These are phyloP conservation scores for Alternaria novae-zelandiae DNA, from an alignment of 2,329 filamentous ascomycete genomes.

Conservation along the genomic window DNA sequence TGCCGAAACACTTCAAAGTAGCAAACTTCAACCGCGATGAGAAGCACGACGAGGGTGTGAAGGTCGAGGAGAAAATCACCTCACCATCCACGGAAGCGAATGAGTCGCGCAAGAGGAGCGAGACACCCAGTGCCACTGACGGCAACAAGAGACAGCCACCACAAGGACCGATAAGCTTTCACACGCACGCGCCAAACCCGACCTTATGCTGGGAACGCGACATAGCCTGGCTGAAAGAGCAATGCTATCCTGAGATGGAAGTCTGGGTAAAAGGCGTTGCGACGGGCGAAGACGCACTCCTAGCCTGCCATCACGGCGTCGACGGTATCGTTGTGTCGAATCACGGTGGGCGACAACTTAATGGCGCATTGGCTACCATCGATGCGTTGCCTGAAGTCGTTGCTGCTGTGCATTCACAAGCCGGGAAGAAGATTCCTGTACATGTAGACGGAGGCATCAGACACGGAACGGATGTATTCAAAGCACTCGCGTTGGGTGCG, in stretches of 20 bases:
- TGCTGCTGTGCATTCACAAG: conserved; percentile 53
- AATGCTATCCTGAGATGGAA: conserved; percentile 31
- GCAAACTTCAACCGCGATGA: conserved; percentile 28
- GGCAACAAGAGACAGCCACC: conserved; percentile 9
- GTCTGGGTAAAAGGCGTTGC: conserved; percentile 55
- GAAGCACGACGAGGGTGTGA: not conserved
- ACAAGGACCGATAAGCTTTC: conserved; percentile 21
- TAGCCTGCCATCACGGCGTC: conserved; percentile 51
- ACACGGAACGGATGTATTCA: conserved; percentile 90
- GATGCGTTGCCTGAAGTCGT: conserved; percentile 62
- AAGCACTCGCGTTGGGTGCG: conserved; percentile 89
- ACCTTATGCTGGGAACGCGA: conserved; percentile 33
- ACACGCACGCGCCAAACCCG: conserved; percentile 29
- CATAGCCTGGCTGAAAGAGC: conserved; percentile 27
- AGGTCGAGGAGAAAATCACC: not conserved
- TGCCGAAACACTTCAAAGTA: conserved; percentile 29
- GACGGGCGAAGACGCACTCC: conserved; percentile 49
- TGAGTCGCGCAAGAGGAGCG: not conserved
- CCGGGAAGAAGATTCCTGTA: conserved; percentile 62
- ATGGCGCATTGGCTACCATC: conserved; percentile 51
- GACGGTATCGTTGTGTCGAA: conserved; percentile 59
- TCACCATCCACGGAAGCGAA: not conserved
- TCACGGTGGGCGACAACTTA: conserved; percentile 60
- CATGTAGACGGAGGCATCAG: conserved; percentile 89
- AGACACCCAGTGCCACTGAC: conserved; percentile 2